A percentile compares a stretch with the other conserved stretches of the same genome.
Conservation (phyloP, 2,329 filamentous ascomycete genomes). For the Cryphonectria japonica region DNA sequence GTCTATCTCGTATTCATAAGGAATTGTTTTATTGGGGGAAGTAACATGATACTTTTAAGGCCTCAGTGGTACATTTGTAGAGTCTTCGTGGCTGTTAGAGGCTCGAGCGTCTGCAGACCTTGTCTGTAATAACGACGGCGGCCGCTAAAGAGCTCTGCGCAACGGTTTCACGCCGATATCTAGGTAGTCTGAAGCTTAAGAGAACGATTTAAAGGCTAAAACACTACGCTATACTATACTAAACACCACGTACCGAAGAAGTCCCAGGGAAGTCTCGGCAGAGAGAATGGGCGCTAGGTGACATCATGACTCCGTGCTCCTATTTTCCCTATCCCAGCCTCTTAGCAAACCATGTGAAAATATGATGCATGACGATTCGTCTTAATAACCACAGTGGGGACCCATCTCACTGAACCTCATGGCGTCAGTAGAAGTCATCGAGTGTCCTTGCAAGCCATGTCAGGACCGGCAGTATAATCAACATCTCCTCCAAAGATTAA, state of each 20-base stretch:
- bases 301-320: conserved; percentile 11
- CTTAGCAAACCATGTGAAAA: not conserved
- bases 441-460: not conserved
- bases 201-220: not conserved
- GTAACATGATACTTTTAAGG: not conserved
- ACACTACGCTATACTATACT: not conserved
- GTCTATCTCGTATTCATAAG: too few relatives aligned
- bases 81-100: not conserved
- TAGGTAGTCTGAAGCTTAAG: not conserved
- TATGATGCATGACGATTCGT: not conserved
- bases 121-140: not conserved
- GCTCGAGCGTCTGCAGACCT: too few relatives aligned
- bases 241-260: not conserved
- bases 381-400: not conserved
- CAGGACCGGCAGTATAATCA: not conserved
- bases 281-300: not conserved
- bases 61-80: not conserved
- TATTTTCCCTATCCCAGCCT: not conserved
- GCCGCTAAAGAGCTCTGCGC: not conserved
- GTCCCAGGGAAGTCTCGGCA: not conserved
- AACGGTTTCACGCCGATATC: not conserved
- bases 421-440: not conserved
- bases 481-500: not conserved
- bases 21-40: too few relatives aligned
- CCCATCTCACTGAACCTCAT: not conserved